Evolutionary conservation across 768 basidiomycete genomes (phyloP).

Genomic region (Pholiota conissans): DNA sequence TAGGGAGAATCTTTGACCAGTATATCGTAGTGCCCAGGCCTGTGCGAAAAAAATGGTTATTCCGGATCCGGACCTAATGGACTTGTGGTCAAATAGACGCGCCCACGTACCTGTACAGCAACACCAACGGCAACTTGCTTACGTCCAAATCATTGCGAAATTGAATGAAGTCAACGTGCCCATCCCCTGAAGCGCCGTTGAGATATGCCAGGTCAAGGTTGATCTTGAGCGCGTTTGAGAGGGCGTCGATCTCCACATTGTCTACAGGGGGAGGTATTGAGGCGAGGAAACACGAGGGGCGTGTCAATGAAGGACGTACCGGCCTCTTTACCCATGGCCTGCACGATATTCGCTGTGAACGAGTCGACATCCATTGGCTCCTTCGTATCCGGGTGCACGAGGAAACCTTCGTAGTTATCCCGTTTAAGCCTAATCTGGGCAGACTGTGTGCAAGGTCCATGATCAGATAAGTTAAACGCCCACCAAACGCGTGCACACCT

Average conservation of each 20-base stretch:
- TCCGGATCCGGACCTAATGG: no score
- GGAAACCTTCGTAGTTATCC: slow-evolving; percentile 65
- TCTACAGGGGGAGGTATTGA: slow-evolving; percentile 40
- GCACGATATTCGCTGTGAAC: slow-evolving; percentile 81
- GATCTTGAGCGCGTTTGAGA: slow-evolving; percentile 64
- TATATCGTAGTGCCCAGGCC: slow-evolving; percentile 91
- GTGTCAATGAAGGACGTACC: no score
- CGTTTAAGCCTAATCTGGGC: slow-evolving; percentile 73
- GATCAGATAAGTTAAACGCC: not conserved
- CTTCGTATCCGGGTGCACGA: slow-evolving; percentile 73
- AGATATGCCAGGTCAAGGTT: slow-evolving; percentile 80
- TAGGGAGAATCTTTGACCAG: slow-evolving; percentile 27
- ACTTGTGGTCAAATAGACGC: no score
- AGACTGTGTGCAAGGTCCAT: slow-evolving; percentile 34
- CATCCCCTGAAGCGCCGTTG: slow-evolving; percentile 56
- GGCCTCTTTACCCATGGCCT: slow-evolving; percentile 76
- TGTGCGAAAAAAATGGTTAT: slow-evolving; percentile 22
- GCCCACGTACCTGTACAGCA: slow-evolving; percentile 80
- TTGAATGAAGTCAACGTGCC: slow-evolving; percentile 63
- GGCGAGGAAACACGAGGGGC: no score
- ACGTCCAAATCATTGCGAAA: slow-evolving; percentile 52
- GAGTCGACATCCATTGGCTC: slow-evolving; percentile 53
- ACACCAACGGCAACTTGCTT: slow-evolving; percentile 51
- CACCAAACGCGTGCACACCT: slow-evolving; percentile 8
- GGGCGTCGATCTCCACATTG: slow-evolving; percentile 79